These are phyloP conservation scores for Boletus reticulatus DNA, from an alignment of 768 basidiomycete genomes.

Conservation along the genomic window DNA sequence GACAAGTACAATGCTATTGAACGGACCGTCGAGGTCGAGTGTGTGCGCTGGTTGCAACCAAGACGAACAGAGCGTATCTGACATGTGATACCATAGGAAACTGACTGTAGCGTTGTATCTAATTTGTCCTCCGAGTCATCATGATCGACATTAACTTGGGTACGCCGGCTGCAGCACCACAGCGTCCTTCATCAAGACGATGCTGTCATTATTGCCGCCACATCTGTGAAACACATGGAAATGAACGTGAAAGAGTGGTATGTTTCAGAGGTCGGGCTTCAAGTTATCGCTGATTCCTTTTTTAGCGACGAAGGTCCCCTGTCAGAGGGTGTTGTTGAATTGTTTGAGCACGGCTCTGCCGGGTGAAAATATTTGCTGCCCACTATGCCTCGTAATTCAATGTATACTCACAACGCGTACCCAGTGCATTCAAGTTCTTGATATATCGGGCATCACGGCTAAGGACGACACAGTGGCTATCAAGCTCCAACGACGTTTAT, in stretches of 20 bases:
- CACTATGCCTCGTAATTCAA: slow-evolving; percentile 10
- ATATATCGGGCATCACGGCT: no score
- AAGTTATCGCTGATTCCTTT: slow-evolving; percentile 1
- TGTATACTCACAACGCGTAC: not conserved
- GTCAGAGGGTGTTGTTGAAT: slow-evolving; percentile 7
- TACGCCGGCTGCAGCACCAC: slow-evolving; percentile 19
- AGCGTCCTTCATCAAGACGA: slow-evolving; percentile 19
- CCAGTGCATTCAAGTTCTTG: not conserved
- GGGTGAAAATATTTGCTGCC: not conserved
- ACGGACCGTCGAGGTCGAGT: slow-evolving; percentile 38
- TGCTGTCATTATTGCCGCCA: slow-evolving; percentile 39
- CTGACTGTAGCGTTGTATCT: not conserved
- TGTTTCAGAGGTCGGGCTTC: slow-evolving; percentile 2
- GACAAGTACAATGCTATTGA: slow-evolving; percentile 46
- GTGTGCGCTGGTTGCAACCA: not conserved
- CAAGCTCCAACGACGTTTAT: no score
- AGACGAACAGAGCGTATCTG: no score
- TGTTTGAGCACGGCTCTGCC: slow-evolving; percentile 10
- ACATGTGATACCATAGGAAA: not conserved
- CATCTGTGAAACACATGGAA: slow-evolving; percentile 36
- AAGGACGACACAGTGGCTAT: no score
- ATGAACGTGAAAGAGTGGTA: slow-evolving; percentile 12
- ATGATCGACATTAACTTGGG: slow-evolving; percentile 10
- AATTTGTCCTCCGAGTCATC: not conserved
- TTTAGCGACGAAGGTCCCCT: slow-evolving; percentile 20